phyloP scores from a whole-genome alignment of 805 yeast species.

The Candida multigemmis region DNA sequence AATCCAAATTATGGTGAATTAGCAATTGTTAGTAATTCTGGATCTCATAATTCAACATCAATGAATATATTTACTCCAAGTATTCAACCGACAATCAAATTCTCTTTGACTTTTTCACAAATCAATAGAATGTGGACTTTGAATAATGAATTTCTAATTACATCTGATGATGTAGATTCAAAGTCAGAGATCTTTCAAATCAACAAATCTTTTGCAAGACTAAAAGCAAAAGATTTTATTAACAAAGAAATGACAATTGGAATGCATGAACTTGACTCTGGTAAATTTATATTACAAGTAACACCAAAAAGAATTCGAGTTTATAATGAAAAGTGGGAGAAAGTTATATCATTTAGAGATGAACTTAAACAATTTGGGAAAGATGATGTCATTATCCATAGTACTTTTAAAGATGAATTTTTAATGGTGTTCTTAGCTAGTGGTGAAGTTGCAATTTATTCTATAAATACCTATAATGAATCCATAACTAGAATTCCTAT shows the following conservation, averaged over 20 bases:
- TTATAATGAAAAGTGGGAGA: slow-evolving; percentile 51
- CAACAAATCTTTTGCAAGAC: slow-evolving; percentile 50
- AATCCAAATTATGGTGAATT: slow-evolving; percentile 63
- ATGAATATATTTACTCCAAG: slow-evolving; percentile 59
- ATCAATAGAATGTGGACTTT: slow-evolving; percentile 73
- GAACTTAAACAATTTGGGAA: slow-evolving; percentile 13
- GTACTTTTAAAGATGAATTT: slow-evolving; percentile 55
- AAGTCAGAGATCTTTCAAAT: slow-evolving; percentile 65
- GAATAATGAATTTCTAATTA: slow-evolving; percentile 51
- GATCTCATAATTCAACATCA: slow-evolving; percentile 46
- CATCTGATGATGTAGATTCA: slow-evolving; percentile 57
- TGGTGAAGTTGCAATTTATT: slow-evolving; percentile 58
- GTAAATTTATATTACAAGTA: slow-evolving; percentile 62
- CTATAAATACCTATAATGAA: slow-evolving; percentile 30
- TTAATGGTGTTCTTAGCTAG: slow-evolving; percentile 55
- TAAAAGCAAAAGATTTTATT: slow-evolving; percentile 54
- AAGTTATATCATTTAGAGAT: slow-evolving; percentile 37
- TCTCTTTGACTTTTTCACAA: slow-evolving; percentile 64
- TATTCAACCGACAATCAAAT: slow-evolving; percentile 56
- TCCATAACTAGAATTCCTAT: slow-evolving; percentile 23
- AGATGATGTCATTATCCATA: slow-evolving; percentile 47
- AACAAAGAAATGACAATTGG: slow-evolving; percentile 56
- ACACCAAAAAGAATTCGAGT: slow-evolving; percentile 57
- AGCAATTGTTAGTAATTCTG: slow-evolving; percentile 64
- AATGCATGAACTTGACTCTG: slow-evolving; percentile 49